Evolutionary conservation across 2,329 filamentous ascomycete genomes (phyloP).

Genomic region (Purpureocillium lavendulum): DNA sequence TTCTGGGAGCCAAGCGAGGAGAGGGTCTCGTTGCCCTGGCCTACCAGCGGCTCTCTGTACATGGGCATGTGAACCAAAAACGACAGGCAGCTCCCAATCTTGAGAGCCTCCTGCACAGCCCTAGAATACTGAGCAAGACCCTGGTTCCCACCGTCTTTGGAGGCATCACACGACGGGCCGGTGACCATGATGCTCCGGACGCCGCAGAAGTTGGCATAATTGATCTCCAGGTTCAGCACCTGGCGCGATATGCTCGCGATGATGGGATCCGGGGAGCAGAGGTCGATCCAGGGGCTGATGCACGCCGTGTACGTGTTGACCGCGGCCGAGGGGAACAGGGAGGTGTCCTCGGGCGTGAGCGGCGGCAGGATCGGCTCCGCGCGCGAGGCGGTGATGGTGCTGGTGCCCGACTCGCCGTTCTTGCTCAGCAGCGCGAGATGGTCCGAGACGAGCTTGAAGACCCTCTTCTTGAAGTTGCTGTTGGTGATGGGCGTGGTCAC

Average conservation of each 20-base stretch:
- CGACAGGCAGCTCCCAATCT: slow-evolving; percentile 66
- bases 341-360: slow-evolving; percentile 72
- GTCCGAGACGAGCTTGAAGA: slow-evolving; percentile 51
- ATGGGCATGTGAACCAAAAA: slow-evolving; percentile 78
- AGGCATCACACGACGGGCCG: slow-evolving; percentile 61
- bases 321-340: slow-evolving; percentile 57
- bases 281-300: slow-evolving; percentile 87
- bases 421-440: slow-evolving; percentile 42
- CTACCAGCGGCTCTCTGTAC: slow-evolving; percentile 61
- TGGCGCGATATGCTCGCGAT: slow-evolving; percentile 83
- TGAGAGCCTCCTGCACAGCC: slow-evolving; percentile 71
- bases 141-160: slow-evolving; percentile 38
- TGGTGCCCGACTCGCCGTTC: slow-evolving; percentile 26
- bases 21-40: slow-evolving; percentile 44
- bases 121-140: slow-evolving; percentile 71
- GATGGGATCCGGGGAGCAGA: slow-evolving; percentile 73
- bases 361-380: slow-evolving; percentile 55
- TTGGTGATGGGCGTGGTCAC: slow-evolving; percentile 74
- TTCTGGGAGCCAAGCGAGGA: slow-evolving; percentile 30
- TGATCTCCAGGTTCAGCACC: slow-evolving; percentile 81
- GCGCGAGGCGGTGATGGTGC: slow-evolving; percentile 34
- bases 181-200: slow-evolving; percentile 74
- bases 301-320: slow-evolving; percentile 70
- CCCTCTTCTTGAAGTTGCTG: slow-evolving; percentile 58
- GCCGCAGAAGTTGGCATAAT: slow-evolving; percentile 93